phyloP scores from a whole-genome alignment of 495 filamentous ascomycete species.

The Lasiosphaeriaceae sp. region DNA sequence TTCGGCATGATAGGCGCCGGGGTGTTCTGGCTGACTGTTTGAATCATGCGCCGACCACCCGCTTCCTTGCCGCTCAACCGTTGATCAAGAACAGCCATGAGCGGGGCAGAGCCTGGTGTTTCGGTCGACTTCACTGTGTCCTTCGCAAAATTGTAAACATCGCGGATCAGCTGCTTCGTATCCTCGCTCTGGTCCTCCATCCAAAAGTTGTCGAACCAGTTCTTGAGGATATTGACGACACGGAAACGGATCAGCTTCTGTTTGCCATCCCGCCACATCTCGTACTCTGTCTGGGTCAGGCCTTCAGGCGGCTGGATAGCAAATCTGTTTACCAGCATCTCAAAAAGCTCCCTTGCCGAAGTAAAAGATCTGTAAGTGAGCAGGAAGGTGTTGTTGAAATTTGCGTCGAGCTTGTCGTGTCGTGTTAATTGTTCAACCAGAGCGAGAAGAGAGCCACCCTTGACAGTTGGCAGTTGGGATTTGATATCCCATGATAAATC shows the following conservation, averaged over 20 bases:
- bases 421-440: conserved; percentile 95
- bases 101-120: conserved; percentile 75
- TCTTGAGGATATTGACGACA: conserved; percentile 95
- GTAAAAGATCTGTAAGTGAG: conserved; percentile 97
- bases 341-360: conserved; percentile 82
- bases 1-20: conserved; percentile 91
- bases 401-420: conserved; percentile 92
- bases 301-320: conserved; percentile 90
- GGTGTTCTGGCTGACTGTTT: conserved; percentile 71
- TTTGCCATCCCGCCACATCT: conserved; percentile 87
- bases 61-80: conserved; percentile 81
- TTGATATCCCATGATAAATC: conserved; percentile 90
- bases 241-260: conserved; percentile 93
- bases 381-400: conserved; percentile 95
- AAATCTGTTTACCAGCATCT: conserved; percentile 86
- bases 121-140: conserved; percentile 89
- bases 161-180: conserved; percentile 77
- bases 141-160: conserved; percentile 85
- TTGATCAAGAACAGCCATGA: conserved; percentile 83
- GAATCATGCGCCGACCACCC: conserved; percentile 79
- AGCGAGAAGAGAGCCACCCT: conserved; percentile 82
- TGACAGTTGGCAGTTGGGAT: conserved; percentile 62
- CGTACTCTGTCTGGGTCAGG: conserved; percentile 68
- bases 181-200: conserved; percentile 88
- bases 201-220: conserved; percentile 97